A percentile compares a stretch with the other conserved stretches of the same genome.
phyloP scores from a whole-genome alignment of 2,329 filamentous ascomycete species.

The Alternaria alternata region DNA sequence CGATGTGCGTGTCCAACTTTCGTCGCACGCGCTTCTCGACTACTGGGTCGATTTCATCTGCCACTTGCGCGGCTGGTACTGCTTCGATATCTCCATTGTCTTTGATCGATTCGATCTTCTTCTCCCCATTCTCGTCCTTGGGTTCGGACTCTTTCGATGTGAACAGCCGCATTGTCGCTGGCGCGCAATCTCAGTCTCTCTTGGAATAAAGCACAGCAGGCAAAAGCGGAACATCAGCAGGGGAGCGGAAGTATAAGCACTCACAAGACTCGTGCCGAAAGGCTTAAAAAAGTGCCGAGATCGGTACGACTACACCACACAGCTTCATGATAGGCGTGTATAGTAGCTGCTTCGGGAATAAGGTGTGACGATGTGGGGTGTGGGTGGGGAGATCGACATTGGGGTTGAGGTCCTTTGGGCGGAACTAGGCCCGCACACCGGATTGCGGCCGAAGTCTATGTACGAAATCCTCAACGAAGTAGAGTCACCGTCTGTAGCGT shows the following conservation, averaged over 20 bases:
- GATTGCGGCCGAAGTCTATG: not conserved
- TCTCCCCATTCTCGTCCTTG: not conserved
- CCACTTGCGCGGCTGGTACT: not conserved
- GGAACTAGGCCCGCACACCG: slow-evolving; percentile 5
- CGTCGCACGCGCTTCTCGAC: slow-evolving; percentile 38
- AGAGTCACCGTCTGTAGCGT: not conserved
- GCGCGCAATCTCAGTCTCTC: not conserved
- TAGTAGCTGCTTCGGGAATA: slow-evolving; percentile 5
- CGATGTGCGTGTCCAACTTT: slow-evolving; percentile 42
- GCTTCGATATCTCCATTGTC: slow-evolving; percentile 15
- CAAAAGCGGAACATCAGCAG: not conserved
- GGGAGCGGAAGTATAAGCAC: slow-evolving; percentile 4
- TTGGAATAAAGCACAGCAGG: not conserved
- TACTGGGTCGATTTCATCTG: slow-evolving; percentile 23
- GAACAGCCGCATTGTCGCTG: not conserved
- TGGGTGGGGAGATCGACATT: slow-evolving; percentile 11
- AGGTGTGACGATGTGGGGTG: slow-evolving; percentile 8
- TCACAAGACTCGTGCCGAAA: slow-evolving; percentile 1
- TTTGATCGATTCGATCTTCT: not conserved
- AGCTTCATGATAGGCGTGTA: slow-evolving; percentile 6
- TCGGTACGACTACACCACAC: not conserved
- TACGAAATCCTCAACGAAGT: not conserved
- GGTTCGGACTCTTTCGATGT: not conserved
- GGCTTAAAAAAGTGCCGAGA: slow-evolving; percentile 9
- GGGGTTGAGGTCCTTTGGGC: not conserved